phyloP scores from a whole-genome alignment of 2,329 filamentous ascomycete genomes.

The Apiospora hydei region DNA sequence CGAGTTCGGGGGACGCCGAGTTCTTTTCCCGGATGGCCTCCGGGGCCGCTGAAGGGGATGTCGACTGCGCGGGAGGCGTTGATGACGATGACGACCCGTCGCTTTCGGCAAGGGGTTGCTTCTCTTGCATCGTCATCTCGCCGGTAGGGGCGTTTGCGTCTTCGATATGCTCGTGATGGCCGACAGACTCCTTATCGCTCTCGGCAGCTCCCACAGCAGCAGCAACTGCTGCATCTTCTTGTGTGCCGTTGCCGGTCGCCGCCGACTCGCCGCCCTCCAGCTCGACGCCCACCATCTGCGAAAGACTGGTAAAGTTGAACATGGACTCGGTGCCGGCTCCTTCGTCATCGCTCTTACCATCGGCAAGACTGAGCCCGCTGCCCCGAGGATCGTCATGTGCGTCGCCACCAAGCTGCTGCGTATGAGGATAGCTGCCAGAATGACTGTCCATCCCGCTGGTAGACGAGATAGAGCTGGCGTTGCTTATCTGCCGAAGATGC shows the following conservation, averaged over 20 bases:
- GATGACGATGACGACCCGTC: not conserved
- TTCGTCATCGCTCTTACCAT: slow-evolving; percentile 56
- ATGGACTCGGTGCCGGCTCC: slow-evolving; percentile 72
- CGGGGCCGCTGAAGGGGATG: slow-evolving; percentile 20
- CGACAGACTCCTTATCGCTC: slow-evolving; percentile 39
- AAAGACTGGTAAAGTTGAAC: slow-evolving; percentile 91
- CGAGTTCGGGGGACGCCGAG: not conserved
- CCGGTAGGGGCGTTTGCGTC: slow-evolving; percentile 33
- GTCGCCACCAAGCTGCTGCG: slow-evolving; percentile 33
- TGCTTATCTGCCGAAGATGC: slow-evolving; percentile 84
- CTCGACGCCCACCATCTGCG: slow-evolving; percentile 79
- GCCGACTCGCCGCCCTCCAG: slow-evolving; percentile 53
- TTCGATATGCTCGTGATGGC: slow-evolving; percentile 46
- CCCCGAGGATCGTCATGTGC: slow-evolving; percentile 57
- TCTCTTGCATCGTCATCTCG: slow-evolving; percentile 31
- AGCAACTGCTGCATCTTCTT: slow-evolving; percentile 8
- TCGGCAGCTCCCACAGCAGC: slow-evolving; percentile 35
- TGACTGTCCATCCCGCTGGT: slow-evolving; percentile 72
- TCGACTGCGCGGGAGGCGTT: not conserved
- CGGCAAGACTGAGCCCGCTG: slow-evolving; percentile 61
- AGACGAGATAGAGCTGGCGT: slow-evolving; percentile 82
- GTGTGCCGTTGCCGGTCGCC: slow-evolving; percentile 28
- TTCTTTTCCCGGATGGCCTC: slow-evolving; percentile 26
- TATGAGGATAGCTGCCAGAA: slow-evolving; percentile 57
- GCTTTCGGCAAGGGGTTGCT: not conserved